These are phyloP conservation scores for Sicyos edulis DNA, from an alignment of 306 rosid genomes.

Conservation along the genomic window DNA sequence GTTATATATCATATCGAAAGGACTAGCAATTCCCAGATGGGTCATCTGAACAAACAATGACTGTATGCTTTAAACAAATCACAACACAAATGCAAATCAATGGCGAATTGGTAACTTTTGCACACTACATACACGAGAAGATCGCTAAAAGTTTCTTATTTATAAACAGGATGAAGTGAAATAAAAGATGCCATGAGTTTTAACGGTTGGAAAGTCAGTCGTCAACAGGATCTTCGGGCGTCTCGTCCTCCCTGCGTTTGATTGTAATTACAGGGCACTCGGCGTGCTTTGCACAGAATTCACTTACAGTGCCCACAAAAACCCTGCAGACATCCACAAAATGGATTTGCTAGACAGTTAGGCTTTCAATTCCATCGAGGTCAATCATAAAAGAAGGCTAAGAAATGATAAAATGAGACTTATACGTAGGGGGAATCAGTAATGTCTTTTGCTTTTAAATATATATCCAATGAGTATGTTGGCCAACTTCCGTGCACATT, in stretches of 20 bases:
- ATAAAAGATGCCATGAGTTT: neutral
- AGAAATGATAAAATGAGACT: neutral
- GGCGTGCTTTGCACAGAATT: constrained; percentile 85
- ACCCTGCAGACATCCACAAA: constrained; percentile 43
- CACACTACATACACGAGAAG: neutral
- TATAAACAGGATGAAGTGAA: constrained; percentile 7
- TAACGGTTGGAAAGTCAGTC: constrained; percentile 41
- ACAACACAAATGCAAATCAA: neutral
- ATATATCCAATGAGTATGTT: too few relatives aligned
- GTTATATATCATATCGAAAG: neutral
- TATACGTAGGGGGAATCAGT: neutral
- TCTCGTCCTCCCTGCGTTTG: constrained; percentile 70
- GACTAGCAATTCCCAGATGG: constrained; percentile 3
- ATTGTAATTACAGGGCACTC: constrained; percentile 92
- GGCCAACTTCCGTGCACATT: too few relatives aligned
- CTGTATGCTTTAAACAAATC: neutral
- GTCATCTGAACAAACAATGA: constrained; percentile 11
- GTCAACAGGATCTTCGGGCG: constrained; percentile 90
- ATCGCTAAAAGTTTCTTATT: constrained; percentile 8
- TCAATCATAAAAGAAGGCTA: neutral
- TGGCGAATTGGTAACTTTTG: neutral
- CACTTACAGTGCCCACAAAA: constrained; percentile 89
- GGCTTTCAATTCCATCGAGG: neutral
- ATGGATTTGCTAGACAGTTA: neutral
- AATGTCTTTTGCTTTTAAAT: neutral